A percentile compares a stretch with the other conserved stretches of the same genome.
Conservation (phyloP, 2,329 filamentous ascomycete species). For the Phialemoniopsis sp. region DNA sequence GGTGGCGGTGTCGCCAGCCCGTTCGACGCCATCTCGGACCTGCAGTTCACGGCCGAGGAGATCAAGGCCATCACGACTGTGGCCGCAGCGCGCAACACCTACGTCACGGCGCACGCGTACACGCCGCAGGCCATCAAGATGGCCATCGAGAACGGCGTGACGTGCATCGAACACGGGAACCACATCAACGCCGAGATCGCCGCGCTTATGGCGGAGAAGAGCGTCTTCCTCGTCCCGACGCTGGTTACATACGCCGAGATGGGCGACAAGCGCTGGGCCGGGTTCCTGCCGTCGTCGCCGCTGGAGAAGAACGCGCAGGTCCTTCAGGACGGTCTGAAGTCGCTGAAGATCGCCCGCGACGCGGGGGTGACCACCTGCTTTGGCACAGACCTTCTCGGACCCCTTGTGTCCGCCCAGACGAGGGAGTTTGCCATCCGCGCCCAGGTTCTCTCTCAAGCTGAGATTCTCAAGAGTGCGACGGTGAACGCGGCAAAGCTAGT, state of each 20-base stretch:
- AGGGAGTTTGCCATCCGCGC: constrained; percentile 42
- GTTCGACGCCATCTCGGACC: constrained; percentile 42
- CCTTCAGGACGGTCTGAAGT: constrained; percentile 35
- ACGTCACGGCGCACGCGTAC: constrained; percentile 51
- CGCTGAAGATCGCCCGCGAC: constrained; percentile 39
- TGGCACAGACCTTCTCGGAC: constrained; percentile 49
- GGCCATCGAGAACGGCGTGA: constrained; percentile 44
- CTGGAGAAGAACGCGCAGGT: constrained; percentile 43
- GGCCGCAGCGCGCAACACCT: constrained; percentile 40
- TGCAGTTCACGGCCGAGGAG: constrained; percentile 49
- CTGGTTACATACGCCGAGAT: constrained; percentile 44
- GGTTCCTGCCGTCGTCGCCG: constrained; percentile 33
- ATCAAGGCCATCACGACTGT: constrained; percentile 44
- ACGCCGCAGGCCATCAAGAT: constrained; percentile 44
- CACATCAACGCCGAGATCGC: constrained; percentile 32
- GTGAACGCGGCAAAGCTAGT: constrained; percentile 44
- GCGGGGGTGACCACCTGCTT: constrained; percentile 50
- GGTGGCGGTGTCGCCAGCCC: constrained; percentile 47
- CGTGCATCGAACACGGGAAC: constrained; percentile 42
- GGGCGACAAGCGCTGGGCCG: constrained; percentile 31
- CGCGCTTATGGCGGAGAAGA: constrained; percentile 39
- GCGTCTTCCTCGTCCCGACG: constrained; percentile 45
- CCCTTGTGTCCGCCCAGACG: constrained; percentile 41
- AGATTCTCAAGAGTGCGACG: constrained; percentile 46
- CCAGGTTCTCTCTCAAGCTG: constrained; percentile 31